A percentile compares a stretch with the other conserved stretches of the same genome.
Conservation (phyloP, 2,329 filamentous ascomycete genomes). For the Diaporthe citrichinensis region DNA sequence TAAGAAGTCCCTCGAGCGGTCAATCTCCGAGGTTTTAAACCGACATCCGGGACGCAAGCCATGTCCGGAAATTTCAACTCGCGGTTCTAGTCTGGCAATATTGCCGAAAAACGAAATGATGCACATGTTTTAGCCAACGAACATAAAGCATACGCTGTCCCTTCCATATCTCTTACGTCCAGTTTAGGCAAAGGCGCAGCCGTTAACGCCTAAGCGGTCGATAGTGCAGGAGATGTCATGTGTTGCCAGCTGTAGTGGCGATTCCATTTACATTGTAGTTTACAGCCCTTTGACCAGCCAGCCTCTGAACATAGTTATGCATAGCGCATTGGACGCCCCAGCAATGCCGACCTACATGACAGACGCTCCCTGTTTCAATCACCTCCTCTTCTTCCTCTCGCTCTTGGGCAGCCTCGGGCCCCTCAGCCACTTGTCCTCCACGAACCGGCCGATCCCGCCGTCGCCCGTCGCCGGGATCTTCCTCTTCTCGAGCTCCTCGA, state of each 20-base stretch:
- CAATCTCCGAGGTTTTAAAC: neutral
- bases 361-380: neutral
- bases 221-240: neutral
- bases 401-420: slow-evolving; percentile 41
- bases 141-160: neutral
- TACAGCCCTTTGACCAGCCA: neutral
- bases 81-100: no score
- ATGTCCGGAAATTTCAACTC: neutral
- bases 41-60: neutral
- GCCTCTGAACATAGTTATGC: neutral
- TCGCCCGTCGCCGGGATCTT: slow-evolving; percentile 52
- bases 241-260: neutral
- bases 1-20: rapidly evolving
- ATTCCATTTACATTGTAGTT: slow-evolving; percentile 4
- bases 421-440: slow-evolving; percentile 48
- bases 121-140: no score
- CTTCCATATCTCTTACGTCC: neutral
- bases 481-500: slow-evolving; percentile 51
- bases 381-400: slow-evolving; percentile 40
- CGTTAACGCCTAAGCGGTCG: neutral
- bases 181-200: neutral
- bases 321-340: neutral
- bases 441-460: slow-evolving; percentile 47
- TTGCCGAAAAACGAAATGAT: no score
- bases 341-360: neutral